Base-by-base conservation (phyloP, 1,284 basidiomycete genomes). In the Leccinum pachyderme region DNA sequence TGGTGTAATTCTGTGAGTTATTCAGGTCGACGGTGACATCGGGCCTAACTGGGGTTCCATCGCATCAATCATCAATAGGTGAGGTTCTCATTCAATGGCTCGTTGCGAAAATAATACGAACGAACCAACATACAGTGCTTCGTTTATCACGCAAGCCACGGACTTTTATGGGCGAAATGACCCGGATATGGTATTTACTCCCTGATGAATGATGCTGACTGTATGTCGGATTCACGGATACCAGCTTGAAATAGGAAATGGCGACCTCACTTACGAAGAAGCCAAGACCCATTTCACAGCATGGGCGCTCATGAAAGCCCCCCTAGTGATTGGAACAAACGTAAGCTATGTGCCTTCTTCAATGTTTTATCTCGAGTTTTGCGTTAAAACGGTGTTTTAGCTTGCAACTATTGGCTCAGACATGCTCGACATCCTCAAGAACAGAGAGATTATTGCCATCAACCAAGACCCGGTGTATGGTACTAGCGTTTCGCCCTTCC, bases 401-500 rank as follows among this genome's bases (percentile, higher is more conserved):
- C 72, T 87, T 25, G 75, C 81, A 24, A 68, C 63, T 6, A 75
- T 80, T 46, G 76, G 75, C 13, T 59, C 76, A 27, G 75, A 80
- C 31, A 77, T 78, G 46, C 69, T 87, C 0, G 68, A 71, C n/a
- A 81, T 87, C 59, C 71, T 86, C 49, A 83, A 73, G 64, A 87
- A 87, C 66, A 63, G 69, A 18, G 84, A 87, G 65, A 82, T 87
- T 49, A 77, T 87, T 32, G 85, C 80, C 3, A 85, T 87, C 59
- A 86, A 86, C 61, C 85, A 87, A 63, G 85, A 87, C 64, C 74
- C 80, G 0, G 79, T 82, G 0, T 75, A 82, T 29, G 84, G 84
- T 4, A 81, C 78, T 12, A 77, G 78, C 25, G 75, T 86, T 54
- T 76, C 81, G 15, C 85, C 85, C 6, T 87, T 87, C 73, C 73